Percentiles rank a stretch among this genome's conserved stretches.
These are phyloP conservation scores for Trichosanthes cucumerina DNA, from an alignment of 306 rosid genomes.

Conservation along the genomic window DNA sequence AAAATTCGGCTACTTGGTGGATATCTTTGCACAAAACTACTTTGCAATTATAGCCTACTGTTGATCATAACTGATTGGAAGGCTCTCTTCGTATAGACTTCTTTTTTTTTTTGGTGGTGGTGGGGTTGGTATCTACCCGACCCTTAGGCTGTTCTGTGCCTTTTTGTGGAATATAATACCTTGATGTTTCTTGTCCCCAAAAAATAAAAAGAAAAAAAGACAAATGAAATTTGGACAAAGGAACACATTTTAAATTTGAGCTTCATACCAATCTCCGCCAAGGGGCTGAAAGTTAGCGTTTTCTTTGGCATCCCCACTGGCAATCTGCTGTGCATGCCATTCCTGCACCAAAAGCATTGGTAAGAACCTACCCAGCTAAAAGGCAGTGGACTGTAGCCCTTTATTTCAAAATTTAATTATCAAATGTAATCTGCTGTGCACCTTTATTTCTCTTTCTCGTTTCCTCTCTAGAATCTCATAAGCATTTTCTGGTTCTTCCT, in stretches of 20 bases:
- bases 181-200: too few relatives aligned
- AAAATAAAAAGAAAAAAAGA: neutral
- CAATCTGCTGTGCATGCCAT: slow-evolving; percentile 84
- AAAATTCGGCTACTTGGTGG: too few relatives aligned
- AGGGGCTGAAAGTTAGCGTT: slow-evolving; percentile 96
- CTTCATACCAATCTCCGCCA: slow-evolving; percentile 84
- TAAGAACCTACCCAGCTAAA: slow-evolving; percentile 17
- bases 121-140: too few relatives aligned
- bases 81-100: too few relatives aligned
- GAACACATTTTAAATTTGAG: neutral
- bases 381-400: neutral
- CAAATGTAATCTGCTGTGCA: slow-evolving; percentile 8
- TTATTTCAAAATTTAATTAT: neutral
- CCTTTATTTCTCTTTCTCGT: slow-evolving; percentile 94
- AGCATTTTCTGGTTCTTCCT: slow-evolving; percentile 74
- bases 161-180: too few relatives aligned
- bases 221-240: neutral
- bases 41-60: too few relatives aligned
- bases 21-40: too few relatives aligned
- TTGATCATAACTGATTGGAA: too few relatives aligned
- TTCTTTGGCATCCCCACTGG: slow-evolving; percentile 89
- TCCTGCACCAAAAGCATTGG: slow-evolving; percentile 35
- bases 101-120: too few relatives aligned
- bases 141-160: too few relatives aligned
- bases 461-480: slow-evolving; percentile 70